Base-by-base conservation (phyloP, 805 yeast genomes). In the Starmerella riodocensis region DNA sequence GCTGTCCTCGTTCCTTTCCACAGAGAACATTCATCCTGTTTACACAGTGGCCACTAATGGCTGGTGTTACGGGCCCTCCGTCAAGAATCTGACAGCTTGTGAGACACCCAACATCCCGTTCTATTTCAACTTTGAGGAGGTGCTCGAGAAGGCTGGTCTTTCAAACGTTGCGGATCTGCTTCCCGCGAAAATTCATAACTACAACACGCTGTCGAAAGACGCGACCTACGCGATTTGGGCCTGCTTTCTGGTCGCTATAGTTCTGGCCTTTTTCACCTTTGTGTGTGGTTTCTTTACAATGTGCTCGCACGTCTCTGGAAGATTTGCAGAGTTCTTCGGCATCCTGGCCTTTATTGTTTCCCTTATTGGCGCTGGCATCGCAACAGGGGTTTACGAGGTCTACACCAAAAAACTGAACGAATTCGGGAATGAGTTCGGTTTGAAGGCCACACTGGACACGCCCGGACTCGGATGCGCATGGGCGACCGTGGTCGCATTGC, bases 1-100 rank as follows among this genome's bases (percentile, higher is more conserved):
- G 3, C 16, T 32, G n/a, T 28, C 44, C 4, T 14, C 31, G 6
- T n/a, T 37, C 6, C 23, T 29, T 8, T 23, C 21, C 5, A 2
- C 33, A 6, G 46, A 64, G 3, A 70, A 70, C 2, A 49, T 74
- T 7, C 55, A 70, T 3, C 67, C 66, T 31, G 61, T 69, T 22
- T 71, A 71, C 48, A 64, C 70, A 13, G 60, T 74, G 25, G 80
- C 82, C 27, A 58, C 73, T 48, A 76, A 78, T 71, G 78, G 78
- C 19, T 76, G 73, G 58, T 77, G 85, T 56, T 50, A 62, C 39
- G 78, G 75, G 8, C 1, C 16, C 18, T 47, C 52, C 40, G 36
- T 48, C 42, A 33, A 44, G 24, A 34, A 49, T 36, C 57, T 48
- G 28, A 53, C 23, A 42, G 42, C 28, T 50, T 81, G 93, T 57